Base-by-base conservation (phyloP, 2,329 filamentous ascomycete species). In the Trichoderma sp. region DNA sequence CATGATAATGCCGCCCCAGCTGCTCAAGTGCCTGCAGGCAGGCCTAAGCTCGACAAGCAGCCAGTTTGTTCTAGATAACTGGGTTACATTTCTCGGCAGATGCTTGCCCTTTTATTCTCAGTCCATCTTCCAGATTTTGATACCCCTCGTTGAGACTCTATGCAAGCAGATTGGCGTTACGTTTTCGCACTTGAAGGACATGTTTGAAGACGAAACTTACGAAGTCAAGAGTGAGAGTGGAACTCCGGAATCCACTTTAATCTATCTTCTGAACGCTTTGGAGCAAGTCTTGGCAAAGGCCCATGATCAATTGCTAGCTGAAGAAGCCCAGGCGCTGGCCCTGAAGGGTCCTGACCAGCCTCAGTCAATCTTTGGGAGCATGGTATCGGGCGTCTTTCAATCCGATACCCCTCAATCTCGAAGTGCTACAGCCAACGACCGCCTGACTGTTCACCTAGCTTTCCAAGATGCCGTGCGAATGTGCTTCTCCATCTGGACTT, bases 381-480 rank as follows among this genome's bases (percentile, higher is more conserved):
- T 98, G 91, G 94, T 97, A 1, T 97, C 95, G 1, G 95, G 95
- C 1, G 94, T 98, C 0, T 98, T 98, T 82, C 90, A 94, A 50
- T 91, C 93, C 1, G 95, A 98, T 76, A 88, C 90, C 1, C 91
- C 90, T 2, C 93, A 95, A 76, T 89, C 91, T n/a, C 92, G 95
- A 66, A 95, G 92, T 76, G 91, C 93, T 8, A 95, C 94, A n/a
- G 95, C 95, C 9, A 99, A 98, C 81, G 96, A 97, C 80, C 91
- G 96, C 63, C 88, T 99, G 27, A 98, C 97, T 0, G 96, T 99
- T 24, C 88, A 98, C 60, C 88, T 99, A n/a, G 97, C 95, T 12
- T 98, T 99, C 82, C 96, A 98, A 83, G 97, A 99, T 82, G 95
- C 95, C 1, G 94, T 98, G 75, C 91, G 95, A 29, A 94, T 97